Conservation (phyloP, 2,329 filamentous ascomycete species). For the Diaporthe australafricana region DNA sequence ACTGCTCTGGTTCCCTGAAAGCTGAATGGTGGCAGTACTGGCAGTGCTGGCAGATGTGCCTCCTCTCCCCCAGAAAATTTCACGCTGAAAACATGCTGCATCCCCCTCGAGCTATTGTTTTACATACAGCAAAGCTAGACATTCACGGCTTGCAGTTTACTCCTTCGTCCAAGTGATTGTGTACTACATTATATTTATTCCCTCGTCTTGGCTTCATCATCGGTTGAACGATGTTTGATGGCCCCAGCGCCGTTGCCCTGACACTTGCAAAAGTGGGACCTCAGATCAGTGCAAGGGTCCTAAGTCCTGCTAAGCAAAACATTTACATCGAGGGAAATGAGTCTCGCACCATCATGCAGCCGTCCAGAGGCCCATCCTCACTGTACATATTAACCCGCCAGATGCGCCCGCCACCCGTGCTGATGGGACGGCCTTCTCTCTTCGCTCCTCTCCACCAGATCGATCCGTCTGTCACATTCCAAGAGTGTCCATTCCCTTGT, state of each 20-base stretch:
- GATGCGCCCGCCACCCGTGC: neutral
- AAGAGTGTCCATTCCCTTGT: conserved; percentile 12
- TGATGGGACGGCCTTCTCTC: conserved; percentile 1
- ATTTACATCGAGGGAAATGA: conserved; percentile 33
- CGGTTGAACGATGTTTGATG: conserved; percentile 7
- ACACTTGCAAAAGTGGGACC: conserved; percentile 32
- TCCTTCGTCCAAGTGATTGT: neutral
- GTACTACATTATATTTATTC: neutral
- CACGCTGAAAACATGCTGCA: neutral
- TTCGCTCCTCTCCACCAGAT: conserved; percentile 6
- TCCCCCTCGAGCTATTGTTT: too few relatives aligned
- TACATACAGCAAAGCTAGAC: too few relatives aligned
- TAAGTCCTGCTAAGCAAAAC: conserved; percentile 13
- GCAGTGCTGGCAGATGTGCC: neutral
- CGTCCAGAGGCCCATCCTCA: neutral
- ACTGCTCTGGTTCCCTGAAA: neutral
- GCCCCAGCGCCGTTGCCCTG: conserved; percentile 33
- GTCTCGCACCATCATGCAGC: conserved; percentile 34
- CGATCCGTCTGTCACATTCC: conserved; percentile 23
- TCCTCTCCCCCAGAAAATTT: neutral
- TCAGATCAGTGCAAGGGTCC: conserved; percentile 29
- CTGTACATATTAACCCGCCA: conserved; percentile 12
- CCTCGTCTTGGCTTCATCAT: conserved; percentile 8
- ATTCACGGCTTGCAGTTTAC: neutral
- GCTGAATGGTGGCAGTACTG: neutral